A percentile compares a stretch with the other conserved stretches of the same genome.
These are phyloP conservation scores for Niveomyces coronatus DNA, from an alignment of 2,329 filamentous ascomycete species.

Conservation along the genomic window DNA sequence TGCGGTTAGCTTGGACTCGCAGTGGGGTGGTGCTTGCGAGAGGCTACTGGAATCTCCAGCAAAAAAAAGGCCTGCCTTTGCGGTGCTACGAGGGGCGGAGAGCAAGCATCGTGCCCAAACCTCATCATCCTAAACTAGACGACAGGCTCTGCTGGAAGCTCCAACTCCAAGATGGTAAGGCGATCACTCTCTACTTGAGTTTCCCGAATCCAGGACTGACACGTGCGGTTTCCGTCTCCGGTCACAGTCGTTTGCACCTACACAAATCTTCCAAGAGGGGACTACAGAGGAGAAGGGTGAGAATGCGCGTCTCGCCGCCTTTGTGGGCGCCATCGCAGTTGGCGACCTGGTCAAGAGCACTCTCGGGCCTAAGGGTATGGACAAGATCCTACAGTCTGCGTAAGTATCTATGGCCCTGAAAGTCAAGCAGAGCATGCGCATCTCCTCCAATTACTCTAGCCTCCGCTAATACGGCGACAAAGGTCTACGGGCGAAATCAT, in stretches of 20 bases:
- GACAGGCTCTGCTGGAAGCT: constrained; percentile 4
- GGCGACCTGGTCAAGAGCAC: constrained; percentile 97
- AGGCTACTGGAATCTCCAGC: constrained; percentile 9
- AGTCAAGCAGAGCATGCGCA: constrained; percentile 8
- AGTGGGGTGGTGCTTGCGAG: constrained; percentile 7
- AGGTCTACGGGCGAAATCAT: constrained; percentile 93
- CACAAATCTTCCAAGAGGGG: constrained; percentile 95
- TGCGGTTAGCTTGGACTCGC: constrained; percentile 16
- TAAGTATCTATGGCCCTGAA: constrained; percentile 35
- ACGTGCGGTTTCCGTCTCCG: constrained; percentile 11
- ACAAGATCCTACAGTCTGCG: constrained; percentile 95
- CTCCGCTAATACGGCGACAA: constrained; percentile 27
- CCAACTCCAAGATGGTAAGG: constrained; percentile 8
- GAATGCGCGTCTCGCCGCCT: constrained; percentile 96
- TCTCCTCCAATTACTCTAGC: constrained; percentile 10
- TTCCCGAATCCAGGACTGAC: neutral
- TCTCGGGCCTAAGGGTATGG: constrained; percentile 95
- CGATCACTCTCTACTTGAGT: constrained; percentile 1
- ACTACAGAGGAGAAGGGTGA: constrained; percentile 97
- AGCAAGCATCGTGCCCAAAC: constrained; percentile 5
- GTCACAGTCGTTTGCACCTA: constrained; percentile 63
- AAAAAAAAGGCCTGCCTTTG: constrained; percentile 11
- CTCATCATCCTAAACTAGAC: constrained; percentile 3
- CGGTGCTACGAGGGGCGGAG: constrained; percentile 10
- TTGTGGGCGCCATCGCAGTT: constrained; percentile 95